These are phyloP conservation scores for Agarophyton chilense DNA, from an alignment of 23 red algal species.

Conservation along the genomic window DNA sequence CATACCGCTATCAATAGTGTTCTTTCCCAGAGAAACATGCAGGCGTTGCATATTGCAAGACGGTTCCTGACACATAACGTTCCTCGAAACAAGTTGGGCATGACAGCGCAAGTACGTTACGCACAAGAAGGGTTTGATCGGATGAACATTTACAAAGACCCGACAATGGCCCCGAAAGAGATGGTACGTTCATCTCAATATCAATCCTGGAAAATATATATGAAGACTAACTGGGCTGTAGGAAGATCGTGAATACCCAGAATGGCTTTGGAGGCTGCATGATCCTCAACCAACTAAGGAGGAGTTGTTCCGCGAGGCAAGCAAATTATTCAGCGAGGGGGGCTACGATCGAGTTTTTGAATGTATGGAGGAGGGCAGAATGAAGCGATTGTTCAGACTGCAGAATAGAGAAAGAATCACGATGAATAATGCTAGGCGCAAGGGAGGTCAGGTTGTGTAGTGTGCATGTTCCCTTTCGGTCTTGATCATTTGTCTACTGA, in stretches of 20 bases:
- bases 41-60: not conserved
- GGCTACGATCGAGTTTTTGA: constrained; percentile 58
- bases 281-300: constrained; percentile 50
- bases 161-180: constrained; percentile 33
- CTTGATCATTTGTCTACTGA: not conserved
- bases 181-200: constrained; percentile 22
- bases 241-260: constrained; percentile 50
- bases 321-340: constrained; percentile 24
- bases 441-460: constrained; percentile 43
- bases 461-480: not conserved
- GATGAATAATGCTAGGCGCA: constrained; percentile 44
- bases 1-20: not conserved
- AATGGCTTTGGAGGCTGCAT: constrained; percentile 59
- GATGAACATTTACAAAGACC: constrained; percentile 64
- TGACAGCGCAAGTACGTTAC: not conserved
- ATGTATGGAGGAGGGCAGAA: constrained; percentile 23
- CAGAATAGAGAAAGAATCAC: constrained; percentile 35
- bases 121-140: constrained; percentile 38
- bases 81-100: not conserved
- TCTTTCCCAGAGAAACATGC: not conserved
- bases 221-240: not conserved
- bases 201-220: not conserved
- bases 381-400: constrained; percentile 46
- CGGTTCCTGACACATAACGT: not conserved
- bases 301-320: constrained; percentile 34